Conservation (phyloP, 257 asterid species). For the Nicotiana attenuata region DNA sequence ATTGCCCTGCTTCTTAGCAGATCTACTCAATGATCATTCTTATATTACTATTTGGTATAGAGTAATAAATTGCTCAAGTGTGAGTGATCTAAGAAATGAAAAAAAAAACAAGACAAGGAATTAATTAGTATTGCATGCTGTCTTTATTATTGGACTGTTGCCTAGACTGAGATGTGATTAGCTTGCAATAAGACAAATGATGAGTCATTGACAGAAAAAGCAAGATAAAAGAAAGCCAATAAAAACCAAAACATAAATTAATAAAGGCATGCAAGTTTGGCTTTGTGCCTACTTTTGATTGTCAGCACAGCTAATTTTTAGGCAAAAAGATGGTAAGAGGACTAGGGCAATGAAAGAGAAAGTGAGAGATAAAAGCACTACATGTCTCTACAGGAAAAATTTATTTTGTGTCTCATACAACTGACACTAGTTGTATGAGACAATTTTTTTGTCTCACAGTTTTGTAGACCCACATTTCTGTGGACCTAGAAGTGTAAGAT, state of each 20-base stretch:
- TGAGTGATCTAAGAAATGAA: not conserved
- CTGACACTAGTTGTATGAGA: too few relatives aligned
- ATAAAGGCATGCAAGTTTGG: slow-evolving; percentile 13
- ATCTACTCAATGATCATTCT: not conserved
- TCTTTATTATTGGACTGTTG: too few relatives aligned
- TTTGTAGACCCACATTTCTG: too few relatives aligned
- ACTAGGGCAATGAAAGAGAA: not conserved
- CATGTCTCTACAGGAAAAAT: too few relatives aligned
- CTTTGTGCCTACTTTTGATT: not conserved
- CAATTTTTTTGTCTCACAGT: too few relatives aligned
- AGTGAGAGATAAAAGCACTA: not conserved
- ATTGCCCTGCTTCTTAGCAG: not conserved
- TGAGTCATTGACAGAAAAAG: slow-evolving; percentile 10
- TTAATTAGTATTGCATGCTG: too few relatives aligned
- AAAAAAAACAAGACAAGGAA: not conserved
- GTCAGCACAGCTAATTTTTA: not conserved
- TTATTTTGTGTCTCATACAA: too few relatives aligned
- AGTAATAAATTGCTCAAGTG: not conserved
- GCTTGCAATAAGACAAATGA: not conserved
- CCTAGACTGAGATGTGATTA: too few relatives aligned
- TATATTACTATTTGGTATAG: too few relatives aligned
- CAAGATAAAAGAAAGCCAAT: too few relatives aligned
- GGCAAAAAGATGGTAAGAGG: slow-evolving; percentile 4
- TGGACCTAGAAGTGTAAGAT: too few relatives aligned
- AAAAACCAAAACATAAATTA: too few relatives aligned